These are phyloP conservation scores for Medicago lupulina DNA, from an alignment of 306 rosid species.

Conservation along the genomic window DNA sequence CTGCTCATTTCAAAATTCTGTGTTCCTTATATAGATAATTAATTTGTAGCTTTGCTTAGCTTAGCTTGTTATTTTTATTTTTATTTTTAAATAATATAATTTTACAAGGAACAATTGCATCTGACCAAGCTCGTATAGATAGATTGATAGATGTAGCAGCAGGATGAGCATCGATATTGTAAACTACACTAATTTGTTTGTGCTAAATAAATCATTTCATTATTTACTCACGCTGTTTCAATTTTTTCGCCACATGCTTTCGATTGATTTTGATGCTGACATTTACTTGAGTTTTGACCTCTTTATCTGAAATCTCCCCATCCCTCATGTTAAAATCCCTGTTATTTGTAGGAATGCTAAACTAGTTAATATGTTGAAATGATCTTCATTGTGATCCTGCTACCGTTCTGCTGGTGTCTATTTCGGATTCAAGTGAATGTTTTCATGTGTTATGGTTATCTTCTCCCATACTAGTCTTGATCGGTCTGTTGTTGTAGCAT, in stretches of 20 bases:
- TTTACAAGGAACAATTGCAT: slow-evolving; percentile 20
- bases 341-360: neutral
- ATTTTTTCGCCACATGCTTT: too few species aligned
- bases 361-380: too few species aligned
- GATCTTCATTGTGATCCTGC: too few species aligned
- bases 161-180: neutral
- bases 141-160: slow-evolving; percentile 16
- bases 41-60: slow-evolving; percentile 18
- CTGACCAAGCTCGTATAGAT: slow-evolving; percentile 39
- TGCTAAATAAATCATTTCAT: neutral
- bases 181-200: neutral
- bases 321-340: too few species aligned
- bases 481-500: too few species aligned
- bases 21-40: neutral
- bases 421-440: too few species aligned
- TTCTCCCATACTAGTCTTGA: too few species aligned
- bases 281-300: neutral
- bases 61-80: slow-evolving; percentile 26
- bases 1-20: neutral
- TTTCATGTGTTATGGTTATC: too few species aligned
- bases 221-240: neutral
- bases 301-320: too few species aligned
- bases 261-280: neutral
- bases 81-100: slow-evolving; percentile 7
- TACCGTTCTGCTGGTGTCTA: too few species aligned